A percentile compares a stretch with the other conserved stretches of the same genome.
These are phyloP conservation scores for Fusarium nanum DNA, from an alignment of 2,329 filamentous ascomycete genomes.

Conservation along the genomic window DNA sequence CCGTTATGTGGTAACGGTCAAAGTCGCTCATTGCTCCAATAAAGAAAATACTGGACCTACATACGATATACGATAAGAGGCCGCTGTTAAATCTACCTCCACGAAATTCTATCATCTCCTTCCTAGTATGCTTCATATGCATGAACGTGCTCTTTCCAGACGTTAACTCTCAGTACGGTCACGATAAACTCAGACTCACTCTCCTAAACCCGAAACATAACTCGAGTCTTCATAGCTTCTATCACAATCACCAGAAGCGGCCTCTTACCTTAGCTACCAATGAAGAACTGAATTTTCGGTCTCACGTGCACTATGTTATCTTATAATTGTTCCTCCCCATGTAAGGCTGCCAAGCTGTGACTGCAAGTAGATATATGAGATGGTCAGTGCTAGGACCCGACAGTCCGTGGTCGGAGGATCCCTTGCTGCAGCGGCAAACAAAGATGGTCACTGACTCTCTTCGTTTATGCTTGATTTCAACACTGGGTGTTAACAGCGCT, in stretches of 20 bases:
- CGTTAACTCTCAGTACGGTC: too few species aligned
- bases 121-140: not conserved
- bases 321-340: not conserved
- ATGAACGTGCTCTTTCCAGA: not conserved
- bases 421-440: not conserved
- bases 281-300: not conserved
- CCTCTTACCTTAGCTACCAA: not conserved
- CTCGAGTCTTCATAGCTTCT: not conserved
- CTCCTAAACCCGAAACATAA: not conserved
- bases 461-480: conserved; percentile 1
- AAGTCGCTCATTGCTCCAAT: not conserved
- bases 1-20: not conserved
- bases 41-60: not conserved
- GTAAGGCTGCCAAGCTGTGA: conserved; percentile 15
- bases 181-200: not conserved
- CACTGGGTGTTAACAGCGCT: conserved; percentile 6
- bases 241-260: not conserved
- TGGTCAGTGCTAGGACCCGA: not conserved
- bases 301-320: conserved; percentile 1
- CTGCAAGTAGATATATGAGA: conserved; percentile 12
- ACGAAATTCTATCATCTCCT: not conserved
- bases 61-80: too few species aligned
- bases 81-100: not conserved
- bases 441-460: not conserved
- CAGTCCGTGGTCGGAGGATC: not conserved